phyloP scores from a whole-genome alignment of 2,329 filamentous ascomycete species.

The Coniochaeta pulveracea region DNA sequence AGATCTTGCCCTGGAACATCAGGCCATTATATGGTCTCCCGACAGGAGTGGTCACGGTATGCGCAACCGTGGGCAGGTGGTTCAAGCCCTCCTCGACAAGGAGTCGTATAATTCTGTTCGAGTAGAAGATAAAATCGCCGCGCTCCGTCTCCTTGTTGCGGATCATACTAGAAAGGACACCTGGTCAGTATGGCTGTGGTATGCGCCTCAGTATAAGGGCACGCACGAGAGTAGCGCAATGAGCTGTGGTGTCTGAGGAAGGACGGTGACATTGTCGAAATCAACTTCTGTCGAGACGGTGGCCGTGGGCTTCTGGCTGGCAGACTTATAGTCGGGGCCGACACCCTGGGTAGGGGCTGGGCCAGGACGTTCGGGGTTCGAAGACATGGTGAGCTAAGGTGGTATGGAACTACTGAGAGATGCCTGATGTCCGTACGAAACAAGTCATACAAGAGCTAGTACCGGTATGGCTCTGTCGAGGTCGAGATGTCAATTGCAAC shows the following conservation, averaged over 20 bases:
- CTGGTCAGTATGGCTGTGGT: conserved; percentile 6
- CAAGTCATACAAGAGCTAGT: too few relatives aligned
- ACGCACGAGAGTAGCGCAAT: conserved; percentile 96
- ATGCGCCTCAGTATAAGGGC: conserved; percentile 9
- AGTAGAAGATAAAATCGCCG: conserved; percentile 98
- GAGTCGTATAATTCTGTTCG: conserved; percentile 92
- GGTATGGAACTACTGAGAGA: too few relatives aligned
- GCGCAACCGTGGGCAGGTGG: conserved; percentile 83
- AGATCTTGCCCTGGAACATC: conserved; percentile 96
- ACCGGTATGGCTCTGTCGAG: too few relatives aligned
- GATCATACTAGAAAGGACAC: conserved; percentile 60
- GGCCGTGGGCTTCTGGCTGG: conserved; percentile 70
- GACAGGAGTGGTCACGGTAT: conserved; percentile 83
- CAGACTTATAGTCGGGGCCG: conserved; percentile 67
- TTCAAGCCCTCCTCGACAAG: conserved; percentile 96
- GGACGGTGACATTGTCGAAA: conserved; percentile 78
- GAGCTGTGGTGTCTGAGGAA: conserved; percentile 89
- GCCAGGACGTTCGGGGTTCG: conserved; percentile 11
- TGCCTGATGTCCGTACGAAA: too few relatives aligned
- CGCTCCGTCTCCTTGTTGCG: conserved; percentile 81
- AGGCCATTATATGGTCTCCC: conserved; percentile 82
- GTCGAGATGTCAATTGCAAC: too few relatives aligned
- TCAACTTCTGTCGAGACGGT: conserved; percentile 77
- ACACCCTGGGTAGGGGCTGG: conserved; percentile 47
- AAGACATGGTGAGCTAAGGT: conserved; percentile 27